Base-by-base conservation (phyloP, 2,329 filamentous ascomycete species). In the Penicillium verrucosum region DNA sequence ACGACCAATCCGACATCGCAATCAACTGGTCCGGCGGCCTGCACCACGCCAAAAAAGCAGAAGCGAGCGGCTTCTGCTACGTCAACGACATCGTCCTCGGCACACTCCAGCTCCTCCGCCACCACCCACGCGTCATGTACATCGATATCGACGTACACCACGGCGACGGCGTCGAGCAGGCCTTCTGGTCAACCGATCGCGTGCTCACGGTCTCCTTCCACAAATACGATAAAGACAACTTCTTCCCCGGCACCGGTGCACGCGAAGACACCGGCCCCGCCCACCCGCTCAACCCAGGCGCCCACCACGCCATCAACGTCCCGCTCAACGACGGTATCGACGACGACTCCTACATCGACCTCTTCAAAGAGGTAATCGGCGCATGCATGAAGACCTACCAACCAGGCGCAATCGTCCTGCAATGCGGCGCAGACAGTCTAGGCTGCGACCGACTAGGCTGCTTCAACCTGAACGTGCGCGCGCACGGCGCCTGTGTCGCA, bases 81-180 rank as follows among this genome's bases (percentile, higher is more conserved):
- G 92, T 97, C 77, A 99, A 99, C 74, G 94, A 99, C 75, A 97
- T 97, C 67, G 94, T 97, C 56, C 83, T 99, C 45, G 91, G 89
- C 36, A 94, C 97, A 66, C 82, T 97, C 37, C 89, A 97, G 72
- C 83, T 99, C 10, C 81, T 97, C 16, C 87, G 89, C 30, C 84
- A 88, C 68, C 85, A 92, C 66, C 86, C 91, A 16, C 88, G 92
- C 47, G 92, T 97, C 8, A 81, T 97, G 56, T 97, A 97, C 75
- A 92, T 97, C 73, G 91, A 96, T 70, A 95, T 96, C 64, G 91
- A 96, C 71, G 90, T 96, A 1, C 91, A 96, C 71, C 91, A 96
- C 63, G 91, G 91, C 60, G 91, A 96, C 70, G 91, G 91, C 49
- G 91, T 96, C 18, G 91, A 96, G 72, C 89, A 95, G 75, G 91